Evolutionary conservation across 169 alveolate species (phyloP).

Genomic region (Eimeria maxima): DNA sequence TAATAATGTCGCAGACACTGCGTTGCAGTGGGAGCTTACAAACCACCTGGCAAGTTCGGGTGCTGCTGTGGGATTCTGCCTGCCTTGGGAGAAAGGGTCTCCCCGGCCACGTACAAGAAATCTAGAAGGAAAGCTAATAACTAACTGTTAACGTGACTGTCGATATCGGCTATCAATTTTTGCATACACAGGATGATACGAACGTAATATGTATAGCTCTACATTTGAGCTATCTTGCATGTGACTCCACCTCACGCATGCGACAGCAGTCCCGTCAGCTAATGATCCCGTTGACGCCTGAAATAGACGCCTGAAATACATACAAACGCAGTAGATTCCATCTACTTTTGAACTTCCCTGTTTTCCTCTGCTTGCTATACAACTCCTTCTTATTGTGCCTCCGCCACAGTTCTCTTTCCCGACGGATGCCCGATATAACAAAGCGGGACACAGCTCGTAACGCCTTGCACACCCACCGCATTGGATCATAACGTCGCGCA

Average conservation of each 20-base stretch:
- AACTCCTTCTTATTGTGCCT: not conserved
- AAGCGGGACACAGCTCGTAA: not conserved
- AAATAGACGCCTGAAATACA: not conserved
- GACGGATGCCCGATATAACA: not conserved
- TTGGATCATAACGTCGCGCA: not conserved
- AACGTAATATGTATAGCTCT: not conserved
- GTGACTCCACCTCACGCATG: constrained; percentile 7
- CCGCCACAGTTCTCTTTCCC: not conserved
- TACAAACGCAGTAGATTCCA: not conserved
- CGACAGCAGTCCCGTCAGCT: constrained; percentile 4
- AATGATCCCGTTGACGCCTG: not conserved
- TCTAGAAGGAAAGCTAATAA: not conserved
- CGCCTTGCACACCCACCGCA: not conserved
- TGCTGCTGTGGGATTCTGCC: constrained; percentile 27
- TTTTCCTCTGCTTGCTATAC: not conserved
- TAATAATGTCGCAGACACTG: not conserved
- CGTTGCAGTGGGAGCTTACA: not conserved
- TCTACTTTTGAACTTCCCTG: not conserved
- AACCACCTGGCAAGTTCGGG: not conserved
- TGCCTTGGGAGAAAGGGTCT: not conserved
- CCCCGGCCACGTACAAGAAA: not conserved
- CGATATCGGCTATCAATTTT: not conserved
- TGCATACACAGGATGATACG: not conserved
- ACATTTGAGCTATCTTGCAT: not conserved
- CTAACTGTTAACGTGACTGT: not conserved